Evolutionary conservation across 208 protist genomes (phyloP), one percentile per base, ranked within the genome.

Genomic region (Strigomonas culicis): DNA sequence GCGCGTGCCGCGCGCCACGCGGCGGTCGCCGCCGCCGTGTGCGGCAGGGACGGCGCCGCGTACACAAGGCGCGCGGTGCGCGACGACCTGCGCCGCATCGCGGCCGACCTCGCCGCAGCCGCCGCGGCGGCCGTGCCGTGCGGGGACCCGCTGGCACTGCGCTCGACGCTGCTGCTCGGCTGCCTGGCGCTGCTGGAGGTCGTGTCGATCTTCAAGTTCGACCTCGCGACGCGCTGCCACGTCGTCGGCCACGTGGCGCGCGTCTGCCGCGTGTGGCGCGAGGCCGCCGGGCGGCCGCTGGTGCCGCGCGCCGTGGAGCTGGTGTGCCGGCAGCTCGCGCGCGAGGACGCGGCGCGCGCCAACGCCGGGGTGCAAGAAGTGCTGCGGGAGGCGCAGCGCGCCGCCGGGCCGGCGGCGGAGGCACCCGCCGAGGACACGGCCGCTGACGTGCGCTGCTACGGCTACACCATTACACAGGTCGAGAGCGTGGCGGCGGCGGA

Each of bases 1-100:
- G 67, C 77, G 56, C 62, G 73, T 10, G 39, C 59, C 43, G 60
- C 80, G 59, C 70, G 74, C 0, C 74, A 84, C 61, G 3, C 67
- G 34, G 61, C 66, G 4, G 24, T 79, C 27, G 66, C 59, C 8
- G 21, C 10, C 8, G 19, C 30, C 7, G 8, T 58, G 27, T 58
- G 52, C 52, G 24, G 51, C 15, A 17, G 11, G 19, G 43, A 24
- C 47, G 28, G 25, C 0, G 4, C 11, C 15, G 58, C 21, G 24
- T 13, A 55, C n/a, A 55, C 13, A 8, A 10, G 7, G 46, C 11
- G 34, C 10, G 4, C 31, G 22, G 25, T 25, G 19, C 6, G n/a
- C 21, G 24, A 27, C 59, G 43, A 4, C 13, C 4, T 6, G 10
- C 24, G 30, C 28, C 11, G 10, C 13, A 27, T 21, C 46, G 44